Percentiles rank a stretch among this genome's conserved stretches.
Evolutionary conservation across 2,329 filamentous ascomycete genomes (phyloP).

Genomic region (Hypoxylon sp.): DNA sequence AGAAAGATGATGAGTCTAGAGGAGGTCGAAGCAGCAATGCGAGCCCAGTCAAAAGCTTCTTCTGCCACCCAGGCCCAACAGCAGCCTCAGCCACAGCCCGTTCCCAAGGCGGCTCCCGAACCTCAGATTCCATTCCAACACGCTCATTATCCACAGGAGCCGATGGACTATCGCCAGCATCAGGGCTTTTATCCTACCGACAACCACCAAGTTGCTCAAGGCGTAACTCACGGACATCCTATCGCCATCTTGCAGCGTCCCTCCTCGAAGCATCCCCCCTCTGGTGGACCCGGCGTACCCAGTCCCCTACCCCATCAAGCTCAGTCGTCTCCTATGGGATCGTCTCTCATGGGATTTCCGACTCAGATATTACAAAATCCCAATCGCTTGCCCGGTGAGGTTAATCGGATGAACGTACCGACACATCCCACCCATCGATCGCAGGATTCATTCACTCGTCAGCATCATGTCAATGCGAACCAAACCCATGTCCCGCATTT

Average conservation of each 20-base stretch:
- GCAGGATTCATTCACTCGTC: constrained; percentile 73
- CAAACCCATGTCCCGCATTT: constrained; percentile 82
- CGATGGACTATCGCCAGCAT: constrained; percentile 47
- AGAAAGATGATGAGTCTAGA: constrained; percentile 95
- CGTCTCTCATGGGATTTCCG: constrained; percentile 66
- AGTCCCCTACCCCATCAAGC: constrained; percentile 56
- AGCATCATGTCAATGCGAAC: constrained; percentile 67
- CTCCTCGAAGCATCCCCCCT: constrained; percentile 59
- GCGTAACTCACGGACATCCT: constrained; percentile 62
- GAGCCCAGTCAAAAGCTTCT: constrained; percentile 71
- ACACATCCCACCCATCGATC: constrained; percentile 58
- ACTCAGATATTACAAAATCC: constrained; percentile 86
- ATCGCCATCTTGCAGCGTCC: constrained; percentile 71
- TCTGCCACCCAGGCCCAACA: constrained; percentile 56
- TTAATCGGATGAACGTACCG: constrained; percentile 55
- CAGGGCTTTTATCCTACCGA: constrained; percentile 49
- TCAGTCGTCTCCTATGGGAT: constrained; percentile 59
- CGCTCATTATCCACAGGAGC: constrained; percentile 51
- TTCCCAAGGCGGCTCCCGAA: constrained; percentile 42
- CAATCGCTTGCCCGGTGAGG: constrained; percentile 72
- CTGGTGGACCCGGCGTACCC: constrained; percentile 53
- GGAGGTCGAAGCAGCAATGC: constrained; percentile 96
- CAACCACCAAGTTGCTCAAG: constrained; percentile 51
- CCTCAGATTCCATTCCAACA: constrained; percentile 47
- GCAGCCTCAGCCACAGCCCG: constrained; percentile 52